phyloP scores from a whole-genome alignment of 805 yeast species.

The Zygotorulaspora danielsina region DNA sequence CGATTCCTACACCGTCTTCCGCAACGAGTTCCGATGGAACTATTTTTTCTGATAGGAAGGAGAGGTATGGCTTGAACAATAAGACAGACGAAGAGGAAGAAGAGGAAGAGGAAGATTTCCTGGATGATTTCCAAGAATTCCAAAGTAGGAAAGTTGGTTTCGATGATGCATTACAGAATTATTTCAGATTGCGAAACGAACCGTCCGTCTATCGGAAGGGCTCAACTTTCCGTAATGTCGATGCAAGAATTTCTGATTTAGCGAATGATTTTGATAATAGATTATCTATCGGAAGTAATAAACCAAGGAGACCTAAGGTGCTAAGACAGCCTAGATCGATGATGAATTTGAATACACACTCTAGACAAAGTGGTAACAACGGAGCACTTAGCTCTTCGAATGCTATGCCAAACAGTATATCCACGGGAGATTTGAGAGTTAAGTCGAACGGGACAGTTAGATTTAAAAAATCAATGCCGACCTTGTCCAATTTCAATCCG shows the following conservation, averaged over 20 bases:
- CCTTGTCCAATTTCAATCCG: slow-evolving; percentile 16
- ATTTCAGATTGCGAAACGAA: slow-evolving; percentile 14
- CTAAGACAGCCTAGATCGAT: slow-evolving; percentile 34
- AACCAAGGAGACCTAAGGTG: slow-evolving; percentile 4
- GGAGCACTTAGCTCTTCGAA: background rate
- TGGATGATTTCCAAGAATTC: slow-evolving; percentile 31
- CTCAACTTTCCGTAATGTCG: background rate
- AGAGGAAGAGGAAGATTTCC: slow-evolving; percentile 25
- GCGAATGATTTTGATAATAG: slow-evolving; percentile 16
- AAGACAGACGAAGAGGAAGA: slow-evolving; percentile 19
- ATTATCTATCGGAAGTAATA: slow-evolving; percentile 10
- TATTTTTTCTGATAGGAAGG: slow-evolving; percentile 24
- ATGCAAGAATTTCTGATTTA: slow-evolving; percentile 11
- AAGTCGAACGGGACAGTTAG: slow-evolving; percentile 21
- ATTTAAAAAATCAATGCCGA: slow-evolving; percentile 31
- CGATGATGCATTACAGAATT: slow-evolving; percentile 27
- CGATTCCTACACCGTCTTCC: slow-evolving; percentile 24
- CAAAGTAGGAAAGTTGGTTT: slow-evolving; percentile 25
- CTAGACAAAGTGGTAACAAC: slow-evolving; percentile 5
- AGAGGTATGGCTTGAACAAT: slow-evolving; percentile 15
- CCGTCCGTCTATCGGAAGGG: slow-evolving; percentile 2
- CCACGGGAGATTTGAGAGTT: slow-evolving; percentile 26
- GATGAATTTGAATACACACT: slow-evolving; percentile 28
- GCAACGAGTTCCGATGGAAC: slow-evolving; percentile 32
- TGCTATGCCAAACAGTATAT: slow-evolving; percentile 26